Base-by-base conservation (phyloP, 139 green algal genomes). In the Nannochloris sp. region DNA sequence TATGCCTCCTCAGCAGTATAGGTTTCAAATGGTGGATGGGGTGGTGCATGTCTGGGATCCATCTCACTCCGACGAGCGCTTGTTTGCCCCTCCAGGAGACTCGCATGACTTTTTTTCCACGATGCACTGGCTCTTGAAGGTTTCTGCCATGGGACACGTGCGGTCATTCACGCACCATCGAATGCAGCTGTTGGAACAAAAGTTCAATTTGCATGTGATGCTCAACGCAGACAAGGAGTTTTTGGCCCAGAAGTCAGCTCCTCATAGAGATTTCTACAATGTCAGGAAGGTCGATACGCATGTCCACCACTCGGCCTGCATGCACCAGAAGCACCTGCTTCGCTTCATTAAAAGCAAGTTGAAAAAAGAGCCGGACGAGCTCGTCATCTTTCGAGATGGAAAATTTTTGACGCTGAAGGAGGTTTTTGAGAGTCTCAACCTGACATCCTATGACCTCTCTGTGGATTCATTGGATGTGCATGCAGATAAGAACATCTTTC, bases 251-350 rank as follows among this genome's bases (percentile, higher is more conserved):
- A 98, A 98, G 80, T 73, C 67, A 4, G 93, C 92, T 19, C 90
- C 93, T 7, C 94, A 99, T 78, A 72, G 92, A n/a, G 90, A 99
- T 80, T 97, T 99, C 66, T 99, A 99, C 86, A 99, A 99, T 78
- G 89, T 99, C 31, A 82, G 93, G 66, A 99, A 99, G 85, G 89
- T 86, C 19, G 59, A 62, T 49, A 62, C 57, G 24, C 92, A 98
- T 75, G 87, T 98, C 57, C 92, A 98, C 76, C 92, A 97, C 83
- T 56, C 24, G 56, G 88, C 93, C 7, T 98, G 93, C 85, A 99
- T 99, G 94, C 94, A 99, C 79, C 94, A 99, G 86, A 99, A 99
- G 82, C 94, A 99, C 78, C 72, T 99, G 74, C 87, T 99, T 83
- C 87, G 94, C 49, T 99, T 99, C 84, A 99, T 99, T 78, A 99